A percentile compares a stretch with the other conserved stretches of the same genome.
Evolutionary conservation across 768 basidiomycete species (phyloP).

Genomic region (Pleurotus sapidus): DNA sequence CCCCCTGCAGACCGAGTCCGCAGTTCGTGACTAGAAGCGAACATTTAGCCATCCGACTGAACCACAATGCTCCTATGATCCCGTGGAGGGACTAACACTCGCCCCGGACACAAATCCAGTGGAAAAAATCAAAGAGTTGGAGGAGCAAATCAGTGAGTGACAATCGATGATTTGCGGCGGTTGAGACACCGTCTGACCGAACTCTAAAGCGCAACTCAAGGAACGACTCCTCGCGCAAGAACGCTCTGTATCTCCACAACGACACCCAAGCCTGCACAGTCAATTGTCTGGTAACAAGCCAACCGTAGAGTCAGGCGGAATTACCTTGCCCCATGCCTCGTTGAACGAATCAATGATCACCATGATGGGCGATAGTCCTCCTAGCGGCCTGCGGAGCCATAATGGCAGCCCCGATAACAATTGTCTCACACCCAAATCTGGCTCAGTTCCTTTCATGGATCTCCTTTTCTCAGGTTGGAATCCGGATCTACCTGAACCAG

Average conservation of each 20-base stretch:
- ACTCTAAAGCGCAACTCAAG: conserved; percentile 55
- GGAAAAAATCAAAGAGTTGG: conserved; percentile 74
- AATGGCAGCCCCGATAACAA: conserved; percentile 33
- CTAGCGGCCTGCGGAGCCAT: conserved; percentile 34
- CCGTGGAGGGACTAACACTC: conserved; percentile 76
- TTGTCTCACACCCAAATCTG: conserved; percentile 4
- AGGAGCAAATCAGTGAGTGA: conserved; percentile 68
- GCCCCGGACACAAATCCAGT: conserved; percentile 77
- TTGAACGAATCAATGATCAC: conserved; percentile 41
- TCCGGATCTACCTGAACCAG: conserved; percentile 77
- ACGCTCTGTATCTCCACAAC: conserved; percentile 37
- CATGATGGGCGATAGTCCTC: conserved; percentile 33
- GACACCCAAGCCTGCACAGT: conserved; percentile 17
- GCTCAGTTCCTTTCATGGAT: conserved; percentile 47
- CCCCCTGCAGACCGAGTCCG: neutral
- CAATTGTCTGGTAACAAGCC: conserved; percentile 16
- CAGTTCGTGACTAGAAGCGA: conserved; percentile 11
- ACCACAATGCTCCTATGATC: conserved; percentile 84
- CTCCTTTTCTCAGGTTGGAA: conserved; percentile 81
- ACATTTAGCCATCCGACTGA: conserved; percentile 74
- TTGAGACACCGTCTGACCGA: neutral
- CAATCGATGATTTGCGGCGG: neutral
- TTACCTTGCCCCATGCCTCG: conserved; percentile 43
- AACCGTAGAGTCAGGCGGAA: conserved; percentile 30
- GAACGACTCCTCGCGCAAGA: conserved; percentile 56